A percentile compares a stretch with the other conserved stretches of the same genome.
phyloP scores from a whole-genome alignment of 192 early-diverging fungal species.

The Umbelopsis ramanniana region DNA sequence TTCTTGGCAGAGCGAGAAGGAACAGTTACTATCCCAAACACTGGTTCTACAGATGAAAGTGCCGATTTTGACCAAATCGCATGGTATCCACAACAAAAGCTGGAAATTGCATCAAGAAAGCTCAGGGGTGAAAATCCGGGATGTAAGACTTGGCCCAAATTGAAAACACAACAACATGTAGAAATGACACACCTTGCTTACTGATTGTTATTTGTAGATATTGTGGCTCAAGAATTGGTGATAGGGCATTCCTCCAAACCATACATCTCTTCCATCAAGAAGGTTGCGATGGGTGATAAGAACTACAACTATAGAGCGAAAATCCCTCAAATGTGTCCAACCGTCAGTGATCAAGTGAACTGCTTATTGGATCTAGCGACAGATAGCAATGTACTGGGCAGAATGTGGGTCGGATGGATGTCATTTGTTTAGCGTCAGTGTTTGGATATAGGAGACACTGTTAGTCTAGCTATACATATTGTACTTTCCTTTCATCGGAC shows the following conservation, averaged over 20 bases:
- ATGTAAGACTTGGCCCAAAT: conserved; percentile 41
- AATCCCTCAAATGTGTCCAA: conserved; percentile 47
- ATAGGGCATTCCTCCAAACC: conserved; percentile 64
- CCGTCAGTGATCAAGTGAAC: conserved; percentile 68
- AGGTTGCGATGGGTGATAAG: conserved; percentile 55
- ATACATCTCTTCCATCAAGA: conserved; percentile 51
- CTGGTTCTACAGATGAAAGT: background rate
- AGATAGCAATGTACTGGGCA: conserved; percentile 67
- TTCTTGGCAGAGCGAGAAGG: background rate
- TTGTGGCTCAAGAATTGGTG: conserved; percentile 59
- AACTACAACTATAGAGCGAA: conserved; percentile 49
- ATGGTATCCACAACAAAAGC: conserved; percentile 82
- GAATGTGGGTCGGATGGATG: conserved; percentile 72
- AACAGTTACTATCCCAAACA: background rate
- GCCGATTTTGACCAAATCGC: conserved; percentile 22
- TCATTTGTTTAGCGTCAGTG: conserved; percentile 47
- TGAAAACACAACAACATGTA: conserved; percentile 1
- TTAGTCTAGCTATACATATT: too few species aligned
- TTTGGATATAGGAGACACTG: too few species aligned
- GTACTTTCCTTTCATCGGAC: too few species aligned
- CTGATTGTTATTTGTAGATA: conserved; percentile 34
- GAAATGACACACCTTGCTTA: background rate
- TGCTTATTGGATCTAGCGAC: conserved; percentile 79
- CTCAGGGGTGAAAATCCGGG: conserved; percentile 73
- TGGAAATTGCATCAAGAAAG: conserved; percentile 72